Conservation (phyloP, 257 asterid species). For the Schizonepeta tenuifolia region DNA sequence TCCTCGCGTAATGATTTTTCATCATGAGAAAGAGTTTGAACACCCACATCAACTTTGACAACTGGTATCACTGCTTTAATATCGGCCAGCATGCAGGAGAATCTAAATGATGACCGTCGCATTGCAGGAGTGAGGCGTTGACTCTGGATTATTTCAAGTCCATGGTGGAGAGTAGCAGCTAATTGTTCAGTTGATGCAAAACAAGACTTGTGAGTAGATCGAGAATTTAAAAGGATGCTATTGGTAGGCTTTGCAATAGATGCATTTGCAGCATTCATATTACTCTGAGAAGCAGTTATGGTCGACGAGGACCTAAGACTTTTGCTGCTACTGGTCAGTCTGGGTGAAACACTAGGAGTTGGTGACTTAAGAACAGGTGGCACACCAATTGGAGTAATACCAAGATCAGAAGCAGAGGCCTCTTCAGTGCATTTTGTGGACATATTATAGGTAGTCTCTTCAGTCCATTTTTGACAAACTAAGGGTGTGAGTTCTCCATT, state of each 20-base stretch:
- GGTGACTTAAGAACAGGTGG: constrained; percentile 75
- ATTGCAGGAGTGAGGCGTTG: constrained; percentile 69
- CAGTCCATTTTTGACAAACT: constrained; percentile 26
- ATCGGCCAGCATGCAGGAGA: constrained; percentile 69
- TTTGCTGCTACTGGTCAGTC: constrained; percentile 63
- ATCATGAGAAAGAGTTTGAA: constrained; percentile 63
- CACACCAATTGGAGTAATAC: constrained; percentile 43
- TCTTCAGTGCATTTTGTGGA: constrained; percentile 44
- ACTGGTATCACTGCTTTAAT: constrained; percentile 54
- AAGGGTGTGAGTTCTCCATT: constrained; percentile 33
- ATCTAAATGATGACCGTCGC: constrained; percentile 78
- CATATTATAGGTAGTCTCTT: constrained; percentile 41
- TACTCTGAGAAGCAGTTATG: constrained; percentile 59
- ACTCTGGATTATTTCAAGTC: constrained; percentile 77
- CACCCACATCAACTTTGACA: constrained; percentile 80
- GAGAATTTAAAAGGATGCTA: constrained; percentile 51
- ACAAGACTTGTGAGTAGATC: constrained; percentile 50
- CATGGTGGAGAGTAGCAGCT: constrained; percentile 86
- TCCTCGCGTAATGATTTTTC: constrained; percentile 41
- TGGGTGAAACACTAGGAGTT: constrained; percentile 87
- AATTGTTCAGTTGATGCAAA: constrained; percentile 71
- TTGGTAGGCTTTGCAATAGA: constrained; percentile 60
- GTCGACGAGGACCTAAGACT: constrained; percentile 77
- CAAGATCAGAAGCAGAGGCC: constrained; percentile 39
- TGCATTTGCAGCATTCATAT: constrained; percentile 41